phyloP scores from a whole-genome alignment of 1,139 yeast species.

The Yamadazyma jaroonii region DNA sequence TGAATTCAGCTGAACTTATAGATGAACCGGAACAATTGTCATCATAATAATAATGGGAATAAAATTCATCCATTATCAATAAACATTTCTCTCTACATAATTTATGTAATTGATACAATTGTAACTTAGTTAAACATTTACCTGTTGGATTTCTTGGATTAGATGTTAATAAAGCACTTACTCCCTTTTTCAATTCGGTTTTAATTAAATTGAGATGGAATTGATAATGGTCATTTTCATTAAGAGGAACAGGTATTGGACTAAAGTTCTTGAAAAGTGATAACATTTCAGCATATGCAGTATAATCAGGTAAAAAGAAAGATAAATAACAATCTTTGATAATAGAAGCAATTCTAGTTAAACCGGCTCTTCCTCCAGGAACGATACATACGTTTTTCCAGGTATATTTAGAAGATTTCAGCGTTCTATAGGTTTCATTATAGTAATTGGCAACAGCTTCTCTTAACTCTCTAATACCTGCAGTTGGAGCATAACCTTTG shows the following conservation, averaged over 20 bases:
- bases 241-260: slow-evolving; percentile 65
- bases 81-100: slow-evolving; percentile 58
- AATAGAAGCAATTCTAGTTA: slow-evolving; percentile 65
- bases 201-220: slow-evolving; percentile 56
- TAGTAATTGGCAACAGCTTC: slow-evolving; percentile 63
- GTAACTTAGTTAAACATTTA: slow-evolving; percentile 50
- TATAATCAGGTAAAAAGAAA: slow-evolving; percentile 66
- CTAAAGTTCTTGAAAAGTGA: slow-evolving; percentile 65
- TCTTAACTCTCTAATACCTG: slow-evolving; percentile 57
- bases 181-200: slow-evolving; percentile 59
- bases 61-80: slow-evolving; percentile 67
- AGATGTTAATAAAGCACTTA: slow-evolving; percentile 58
- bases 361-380: slow-evolving; percentile 70
- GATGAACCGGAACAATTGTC: slow-evolving; percentile 58
- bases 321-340: slow-evolving; percentile 61
- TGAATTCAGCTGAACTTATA: slow-evolving; percentile 52
- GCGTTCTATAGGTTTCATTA: slow-evolving; percentile 55
- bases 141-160: slow-evolving; percentile 73
- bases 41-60: slow-evolving; percentile 61
- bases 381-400: slow-evolving; percentile 66
- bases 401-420: slow-evolving; percentile 53
- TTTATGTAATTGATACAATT: slow-evolving; percentile 51
- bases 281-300: slow-evolving; percentile 73
- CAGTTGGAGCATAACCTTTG: slow-evolving; percentile 65
- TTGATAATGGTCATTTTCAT: slow-evolving; percentile 58